phyloP scores from a whole-genome alignment of 75 land plant species.

The Cupressus sempervirens region DNA sequence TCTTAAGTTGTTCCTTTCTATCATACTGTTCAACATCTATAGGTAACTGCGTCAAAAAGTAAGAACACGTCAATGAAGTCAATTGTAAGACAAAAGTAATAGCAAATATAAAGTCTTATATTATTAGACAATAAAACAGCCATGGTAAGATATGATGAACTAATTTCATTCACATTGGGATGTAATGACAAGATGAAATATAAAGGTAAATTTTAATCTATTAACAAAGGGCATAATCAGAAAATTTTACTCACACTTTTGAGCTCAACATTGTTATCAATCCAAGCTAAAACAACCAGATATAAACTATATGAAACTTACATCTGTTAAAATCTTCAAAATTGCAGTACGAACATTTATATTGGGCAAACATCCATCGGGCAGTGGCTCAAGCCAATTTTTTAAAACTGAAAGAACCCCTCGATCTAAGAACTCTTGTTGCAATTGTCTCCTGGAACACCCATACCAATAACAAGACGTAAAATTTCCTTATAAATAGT shows the following conservation, averaged over 20 bases:
- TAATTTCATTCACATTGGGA: not conserved
- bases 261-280: not conserved
- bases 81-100: not conserved
- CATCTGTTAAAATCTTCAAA: slow-evolving; percentile 83
- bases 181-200: not conserved
- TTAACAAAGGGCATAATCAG: not conserved
- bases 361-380: slow-evolving; percentile 98
- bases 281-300: not conserved
- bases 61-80: slow-evolving; percentile 4
- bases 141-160: not conserved
- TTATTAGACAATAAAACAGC: not conserved
- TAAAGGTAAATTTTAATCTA: not conserved
- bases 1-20: slow-evolving; percentile 90
- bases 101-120: not conserved
- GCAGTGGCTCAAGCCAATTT: slow-evolving; percentile 97
- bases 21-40: slow-evolving; percentile 89
- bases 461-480: not conserved
- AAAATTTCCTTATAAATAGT: not conserved
- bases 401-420: slow-evolving; percentile 79
- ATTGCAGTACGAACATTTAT: slow-evolving; percentile 85
- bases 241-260: not conserved
- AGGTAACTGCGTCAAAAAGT: slow-evolving; percentile 57
- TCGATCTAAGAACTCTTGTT: slow-evolving; percentile 94
- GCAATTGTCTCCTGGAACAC: slow-evolving; percentile 76
- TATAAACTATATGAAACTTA: slow-evolving; percentile 22